A percentile compares a stretch with the other conserved stretches of the same genome.
Evolutionary conservation across 2,329 filamentous ascomycete genomes (phyloP).

Genomic region (Arthrobotrys entomopaga): DNA sequence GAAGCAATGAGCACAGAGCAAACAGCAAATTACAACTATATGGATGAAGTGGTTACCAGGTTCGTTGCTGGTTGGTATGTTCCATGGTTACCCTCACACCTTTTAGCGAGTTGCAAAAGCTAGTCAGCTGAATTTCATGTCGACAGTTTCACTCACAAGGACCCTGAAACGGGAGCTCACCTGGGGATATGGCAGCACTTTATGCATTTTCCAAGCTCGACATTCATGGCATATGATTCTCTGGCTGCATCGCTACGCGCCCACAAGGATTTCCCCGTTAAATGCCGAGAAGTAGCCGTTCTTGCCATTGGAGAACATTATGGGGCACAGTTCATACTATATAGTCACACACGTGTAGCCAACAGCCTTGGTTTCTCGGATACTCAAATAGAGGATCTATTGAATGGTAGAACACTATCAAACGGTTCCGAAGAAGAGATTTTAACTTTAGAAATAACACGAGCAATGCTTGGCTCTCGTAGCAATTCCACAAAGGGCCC

Average conservation of each 20-base stretch:
- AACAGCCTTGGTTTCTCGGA: background rate
- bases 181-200: background rate
- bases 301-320: background rate
- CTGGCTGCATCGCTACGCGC: background rate
- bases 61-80: background rate
- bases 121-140: too few species aligned
- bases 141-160: background rate
- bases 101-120: background rate
- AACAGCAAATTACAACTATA: background rate
- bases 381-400: background rate
- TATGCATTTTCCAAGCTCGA: background rate
- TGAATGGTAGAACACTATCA: background rate
- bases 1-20: background rate
- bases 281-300: background rate
- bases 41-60: background rate
- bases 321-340: background rate
- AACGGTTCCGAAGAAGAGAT: background rate
- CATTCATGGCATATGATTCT: background rate
- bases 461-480: background rate
- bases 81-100: background rate
- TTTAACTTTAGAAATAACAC: background rate
- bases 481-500: background rate
- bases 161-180: background rate
- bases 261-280: background rate
- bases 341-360: background rate